Evolutionary conservation across 176 grass and related monocot genomes (phyloP).

Genomic region (Triticum monococcum): DNA sequence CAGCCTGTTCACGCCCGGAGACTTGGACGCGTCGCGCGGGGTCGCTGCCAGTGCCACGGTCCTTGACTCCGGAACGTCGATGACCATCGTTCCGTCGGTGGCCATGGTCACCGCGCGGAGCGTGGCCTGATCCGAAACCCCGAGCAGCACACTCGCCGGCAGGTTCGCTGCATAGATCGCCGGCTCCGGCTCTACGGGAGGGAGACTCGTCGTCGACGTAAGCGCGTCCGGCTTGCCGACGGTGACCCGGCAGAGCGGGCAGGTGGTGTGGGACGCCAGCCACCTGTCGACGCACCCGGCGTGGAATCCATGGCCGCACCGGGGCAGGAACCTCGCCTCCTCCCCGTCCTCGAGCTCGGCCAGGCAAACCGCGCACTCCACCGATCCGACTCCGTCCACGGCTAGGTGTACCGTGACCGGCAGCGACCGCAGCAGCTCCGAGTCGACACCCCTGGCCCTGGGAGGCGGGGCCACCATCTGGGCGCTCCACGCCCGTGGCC

Average conservation of each 20-base stretch:
- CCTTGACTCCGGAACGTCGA: slow-evolving; percentile 57
- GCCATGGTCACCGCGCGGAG: not conserved
- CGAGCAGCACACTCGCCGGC: slow-evolving; percentile 47
- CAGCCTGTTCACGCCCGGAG: slow-evolving; percentile 3
- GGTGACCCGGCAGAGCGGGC: slow-evolving; percentile 65
- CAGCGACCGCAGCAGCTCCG: slow-evolving; percentile 43
- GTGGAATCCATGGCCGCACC: slow-evolving; percentile 75
- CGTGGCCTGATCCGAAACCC: not conserved
- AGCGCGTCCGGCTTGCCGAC: slow-evolving; percentile 38
- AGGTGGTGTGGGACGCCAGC: slow-evolving; percentile 53
- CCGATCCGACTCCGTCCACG: not conserved
- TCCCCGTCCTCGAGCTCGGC: slow-evolving; percentile 64
- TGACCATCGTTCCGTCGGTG: slow-evolving; percentile 27
- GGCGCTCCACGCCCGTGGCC: no score
- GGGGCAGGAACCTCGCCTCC: slow-evolving; percentile 38
- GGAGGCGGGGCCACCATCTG: no score
- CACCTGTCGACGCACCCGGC: slow-evolving; percentile 50
- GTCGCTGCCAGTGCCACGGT: not conserved
- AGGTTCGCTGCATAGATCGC: slow-evolving; percentile 51
- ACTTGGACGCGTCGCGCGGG: slow-evolving; percentile 22
- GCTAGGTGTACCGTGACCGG: slow-evolving; percentile 37
- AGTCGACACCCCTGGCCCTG: not conserved
- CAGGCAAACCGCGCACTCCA: slow-evolving; percentile 64
- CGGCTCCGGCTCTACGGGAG: slow-evolving; percentile 40
- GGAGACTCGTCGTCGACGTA: not conserved